These are phyloP conservation scores for Coemansia nantahalensis DNA, from an alignment of 192 early-diverging fungal species.

Conservation along the genomic window DNA sequence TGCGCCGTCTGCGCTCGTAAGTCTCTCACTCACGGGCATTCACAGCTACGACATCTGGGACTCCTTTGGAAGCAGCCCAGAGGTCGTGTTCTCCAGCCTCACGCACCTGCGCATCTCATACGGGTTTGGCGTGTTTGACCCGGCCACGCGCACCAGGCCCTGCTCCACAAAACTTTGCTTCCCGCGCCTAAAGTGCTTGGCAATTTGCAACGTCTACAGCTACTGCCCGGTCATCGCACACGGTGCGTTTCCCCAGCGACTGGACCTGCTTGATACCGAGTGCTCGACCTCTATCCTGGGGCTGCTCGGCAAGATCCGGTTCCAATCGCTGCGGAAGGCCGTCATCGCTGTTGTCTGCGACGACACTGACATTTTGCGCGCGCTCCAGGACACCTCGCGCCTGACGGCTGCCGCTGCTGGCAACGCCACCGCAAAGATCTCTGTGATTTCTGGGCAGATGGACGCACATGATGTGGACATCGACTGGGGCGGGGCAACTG, in stretches of 20 bases:
- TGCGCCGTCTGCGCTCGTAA: not conserved
- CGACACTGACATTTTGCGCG: not conserved
- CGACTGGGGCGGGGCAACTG: not conserved
- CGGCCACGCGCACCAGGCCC: not conserved
- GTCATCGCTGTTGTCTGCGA: not conserved
- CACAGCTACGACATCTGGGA: conserved; percentile 3
- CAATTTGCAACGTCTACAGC: not conserved
- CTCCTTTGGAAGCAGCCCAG: not conserved
- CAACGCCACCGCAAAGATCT: not conserved
- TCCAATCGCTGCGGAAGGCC: not conserved
- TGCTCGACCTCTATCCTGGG: not conserved
- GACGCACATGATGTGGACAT: too few species aligned
- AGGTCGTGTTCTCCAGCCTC: conserved; percentile 5
- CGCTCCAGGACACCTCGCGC: not conserved
- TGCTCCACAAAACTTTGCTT: not conserved
- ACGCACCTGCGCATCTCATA: not conserved
- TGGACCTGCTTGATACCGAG: conserved; percentile 4
- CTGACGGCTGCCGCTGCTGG: too few species aligned
- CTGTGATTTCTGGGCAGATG: not conserved
- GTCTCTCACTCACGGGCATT: not conserved
- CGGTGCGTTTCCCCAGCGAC: not conserved
- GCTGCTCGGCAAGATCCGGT: not conserved
- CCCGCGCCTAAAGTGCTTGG: not conserved
- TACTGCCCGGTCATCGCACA: conserved; percentile 5
- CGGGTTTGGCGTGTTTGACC: not conserved